Percentiles rank a stretch among this genome's conserved stretches.
These are phyloP conservation scores for Kuraishia cidri DNA, from an alignment of 805 yeast species.

Conservation along the genomic window DNA sequence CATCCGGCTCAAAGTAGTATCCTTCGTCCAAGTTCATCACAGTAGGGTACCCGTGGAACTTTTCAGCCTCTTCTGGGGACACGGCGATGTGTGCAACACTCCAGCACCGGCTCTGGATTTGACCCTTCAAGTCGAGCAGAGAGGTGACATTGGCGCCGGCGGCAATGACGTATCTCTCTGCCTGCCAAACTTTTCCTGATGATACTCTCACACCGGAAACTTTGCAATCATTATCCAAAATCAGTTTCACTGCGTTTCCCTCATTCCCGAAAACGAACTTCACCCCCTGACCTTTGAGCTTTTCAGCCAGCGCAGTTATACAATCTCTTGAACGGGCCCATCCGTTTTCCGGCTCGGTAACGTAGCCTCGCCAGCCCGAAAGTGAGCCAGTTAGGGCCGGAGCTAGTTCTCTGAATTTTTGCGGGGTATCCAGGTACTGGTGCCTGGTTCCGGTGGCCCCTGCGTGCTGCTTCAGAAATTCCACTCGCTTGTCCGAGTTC, in stretches of 20 bases:
- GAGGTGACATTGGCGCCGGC: constrained; percentile 23
- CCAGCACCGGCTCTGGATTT: constrained; percentile 11
- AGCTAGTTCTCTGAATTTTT: constrained; percentile 3
- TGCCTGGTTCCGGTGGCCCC: constrained; percentile 2
- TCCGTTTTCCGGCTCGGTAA: constrained; percentile 11
- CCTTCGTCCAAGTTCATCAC: constrained; percentile 12
- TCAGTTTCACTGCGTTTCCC: constrained; percentile 3
- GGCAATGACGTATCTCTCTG: constrained; percentile 12
- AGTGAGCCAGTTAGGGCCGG: constrained; percentile 7
- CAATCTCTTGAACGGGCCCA: constrained; percentile 22
- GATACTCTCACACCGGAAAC: constrained; percentile 3
- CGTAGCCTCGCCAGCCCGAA: constrained; percentile 7
- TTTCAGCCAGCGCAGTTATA: constrained; percentile 11
- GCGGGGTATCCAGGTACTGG: constrained; percentile 6
- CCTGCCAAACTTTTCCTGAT: constrained; percentile 3
- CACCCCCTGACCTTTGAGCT: constrained; percentile 18
- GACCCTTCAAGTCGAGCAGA: constrained; percentile 11
- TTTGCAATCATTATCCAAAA: constrained; percentile 1
- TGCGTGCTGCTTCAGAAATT: constrained; percentile 10
- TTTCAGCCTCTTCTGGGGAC: constrained; percentile 9
- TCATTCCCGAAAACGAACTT: constrained; percentile 10
- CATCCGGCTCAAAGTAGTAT: constrained; percentile 22
- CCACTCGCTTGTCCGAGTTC: constrained; percentile 5
- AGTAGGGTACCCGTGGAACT: constrained; percentile 9
- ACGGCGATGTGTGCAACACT: constrained; percentile 12